A percentile compares a stretch with the other conserved stretches of the same genome.
Conservation (phyloP, 495 filamentous ascomycete species). For the Aspergillus cristatus region DNA sequence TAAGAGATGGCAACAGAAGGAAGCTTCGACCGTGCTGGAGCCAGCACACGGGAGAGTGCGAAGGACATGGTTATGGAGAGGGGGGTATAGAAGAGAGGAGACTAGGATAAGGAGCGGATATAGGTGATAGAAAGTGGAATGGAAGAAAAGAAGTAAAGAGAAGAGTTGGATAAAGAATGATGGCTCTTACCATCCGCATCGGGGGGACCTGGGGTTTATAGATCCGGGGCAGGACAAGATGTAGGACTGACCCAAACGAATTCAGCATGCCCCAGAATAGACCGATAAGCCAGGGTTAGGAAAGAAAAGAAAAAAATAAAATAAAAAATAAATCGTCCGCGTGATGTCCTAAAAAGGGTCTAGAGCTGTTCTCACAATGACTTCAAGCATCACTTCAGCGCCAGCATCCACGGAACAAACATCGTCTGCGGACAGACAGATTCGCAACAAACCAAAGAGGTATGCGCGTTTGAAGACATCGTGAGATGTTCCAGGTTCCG, state of each 20-base stretch:
- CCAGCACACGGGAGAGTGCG: constrained; percentile 9
- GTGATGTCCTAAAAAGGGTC: constrained; percentile 23
- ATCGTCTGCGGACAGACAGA: too few relatives aligned
- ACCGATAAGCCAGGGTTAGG: too few relatives aligned
- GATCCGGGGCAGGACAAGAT: neutral
- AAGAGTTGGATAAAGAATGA: neutral
- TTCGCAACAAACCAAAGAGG: too few relatives aligned
- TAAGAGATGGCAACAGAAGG: constrained; percentile 2
- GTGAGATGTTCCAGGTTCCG: too few relatives aligned
- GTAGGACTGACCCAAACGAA: too few relatives aligned
- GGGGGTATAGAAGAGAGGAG: neutral
- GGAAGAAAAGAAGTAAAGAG: neutral
- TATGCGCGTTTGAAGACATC: too few relatives aligned
- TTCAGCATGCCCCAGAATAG: too few relatives aligned
- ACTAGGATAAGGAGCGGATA: too few relatives aligned
- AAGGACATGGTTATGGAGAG: constrained; percentile 11
- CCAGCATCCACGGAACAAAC: constrained; percentile 19
- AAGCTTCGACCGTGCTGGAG: constrained; percentile 4
- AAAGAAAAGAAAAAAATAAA: constrained; percentile 6
- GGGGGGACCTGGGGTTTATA: constrained; percentile 10
- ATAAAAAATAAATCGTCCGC: constrained; percentile 16
- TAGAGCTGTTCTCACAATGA: constrained; percentile 23
- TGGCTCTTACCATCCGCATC: neutral
- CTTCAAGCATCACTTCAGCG: constrained; percentile 9
- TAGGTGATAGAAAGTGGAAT: too few relatives aligned